Conservation (phyloP, 2,329 filamentous ascomycete species). For the Colletotrichum sp. region DNA sequence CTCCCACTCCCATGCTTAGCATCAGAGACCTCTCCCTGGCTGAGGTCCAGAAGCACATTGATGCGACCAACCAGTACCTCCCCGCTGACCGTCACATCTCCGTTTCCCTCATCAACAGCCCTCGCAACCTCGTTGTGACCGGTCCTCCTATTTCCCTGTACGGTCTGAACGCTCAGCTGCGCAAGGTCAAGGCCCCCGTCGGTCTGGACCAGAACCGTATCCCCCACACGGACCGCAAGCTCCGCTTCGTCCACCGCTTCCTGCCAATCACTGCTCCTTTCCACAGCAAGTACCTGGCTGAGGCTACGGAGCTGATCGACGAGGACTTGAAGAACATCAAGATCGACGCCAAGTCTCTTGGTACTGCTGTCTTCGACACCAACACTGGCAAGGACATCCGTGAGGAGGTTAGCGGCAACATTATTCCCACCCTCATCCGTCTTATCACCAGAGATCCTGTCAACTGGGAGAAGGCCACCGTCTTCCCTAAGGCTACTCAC, state of each 20-base stretch:
- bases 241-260: slow-evolving; percentile 96
- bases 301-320: slow-evolving; percentile 82
- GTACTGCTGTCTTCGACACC: slow-evolving; percentile 88
- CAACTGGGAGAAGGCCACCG: slow-evolving; percentile 94
- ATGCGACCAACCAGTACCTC: slow-evolving; percentile 95
- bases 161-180: slow-evolving; percentile 90
- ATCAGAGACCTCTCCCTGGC: slow-evolving; percentile 89
- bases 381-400: slow-evolving; percentile 87
- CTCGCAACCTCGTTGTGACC: slow-evolving; percentile 94
- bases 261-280: slow-evolving; percentile 97
- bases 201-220: slow-evolving; percentile 94
- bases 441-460: slow-evolving; percentile 95
- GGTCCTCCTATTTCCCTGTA: slow-evolving; percentile 95
- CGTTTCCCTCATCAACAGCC: slow-evolving; percentile 96
- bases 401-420: slow-evolving; percentile 71
- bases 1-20: slow-evolving; percentile 95
- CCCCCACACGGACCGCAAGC: slow-evolving; percentile 93
- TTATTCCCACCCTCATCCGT: slow-evolving; percentile 85
- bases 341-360: slow-evolving; percentile 76
- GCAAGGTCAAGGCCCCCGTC: slow-evolving; percentile 98
- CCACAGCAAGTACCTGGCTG: slow-evolving; percentile 91
- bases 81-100: slow-evolving; percentile 91
- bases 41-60: slow-evolving; percentile 94
- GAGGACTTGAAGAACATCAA: slow-evolving; percentile 85
- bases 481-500: slow-evolving; percentile 90